phyloP scores from a whole-genome alignment of 495 filamentous ascomycete species.

The Penicillium paradoxum region DNA sequence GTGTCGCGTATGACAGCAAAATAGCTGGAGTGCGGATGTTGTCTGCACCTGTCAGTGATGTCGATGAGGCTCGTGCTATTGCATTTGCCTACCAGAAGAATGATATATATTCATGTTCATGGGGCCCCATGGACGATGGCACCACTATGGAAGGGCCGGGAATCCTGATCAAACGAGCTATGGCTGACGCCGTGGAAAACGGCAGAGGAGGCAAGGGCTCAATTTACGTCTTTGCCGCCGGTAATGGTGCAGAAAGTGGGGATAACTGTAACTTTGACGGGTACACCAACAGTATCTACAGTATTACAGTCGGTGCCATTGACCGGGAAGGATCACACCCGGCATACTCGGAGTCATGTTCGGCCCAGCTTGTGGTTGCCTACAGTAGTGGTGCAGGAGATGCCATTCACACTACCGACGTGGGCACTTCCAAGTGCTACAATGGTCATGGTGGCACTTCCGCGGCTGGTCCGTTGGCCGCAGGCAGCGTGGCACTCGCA shows the following conservation, averaged over 20 bases:
- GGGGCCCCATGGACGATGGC: slow-evolving; percentile 94
- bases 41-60: slow-evolving; percentile 82
- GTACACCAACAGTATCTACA: slow-evolving; percentile 99
- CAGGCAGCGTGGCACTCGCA: slow-evolving; percentile 89
- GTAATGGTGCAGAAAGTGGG: slow-evolving; percentile 79
- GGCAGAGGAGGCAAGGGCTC: slow-evolving; percentile 81
- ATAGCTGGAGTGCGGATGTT: slow-evolving; percentile 88
- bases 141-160: slow-evolving; percentile 90
- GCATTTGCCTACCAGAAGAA: slow-evolving; percentile 89
- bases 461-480: slow-evolving; percentile 86
- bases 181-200: slow-evolving; percentile 87
- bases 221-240: slow-evolving; percentile 94
- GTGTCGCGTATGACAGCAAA: slow-evolving; percentile 87
- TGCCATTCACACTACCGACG: slow-evolving; percentile 93
- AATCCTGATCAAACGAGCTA: slow-evolving; percentile 79
- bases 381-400: slow-evolving; percentile 89
- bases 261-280: slow-evolving; percentile 99
- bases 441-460: slow-evolving; percentile 87
- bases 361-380: slow-evolving; percentile 88
- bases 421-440: slow-evolving; percentile 76
- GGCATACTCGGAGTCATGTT: slow-evolving; percentile 93
- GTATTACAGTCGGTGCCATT: slow-evolving; percentile 91
- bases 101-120: slow-evolving; percentile 97
- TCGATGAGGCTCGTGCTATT: slow-evolving; percentile 86
- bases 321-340: slow-evolving; percentile 81